A percentile compares a stretch with the other conserved stretches of the same genome.
phyloP scores from a whole-genome alignment of 768 basidiomycete genomes.

The Epithele typhae region DNA sequence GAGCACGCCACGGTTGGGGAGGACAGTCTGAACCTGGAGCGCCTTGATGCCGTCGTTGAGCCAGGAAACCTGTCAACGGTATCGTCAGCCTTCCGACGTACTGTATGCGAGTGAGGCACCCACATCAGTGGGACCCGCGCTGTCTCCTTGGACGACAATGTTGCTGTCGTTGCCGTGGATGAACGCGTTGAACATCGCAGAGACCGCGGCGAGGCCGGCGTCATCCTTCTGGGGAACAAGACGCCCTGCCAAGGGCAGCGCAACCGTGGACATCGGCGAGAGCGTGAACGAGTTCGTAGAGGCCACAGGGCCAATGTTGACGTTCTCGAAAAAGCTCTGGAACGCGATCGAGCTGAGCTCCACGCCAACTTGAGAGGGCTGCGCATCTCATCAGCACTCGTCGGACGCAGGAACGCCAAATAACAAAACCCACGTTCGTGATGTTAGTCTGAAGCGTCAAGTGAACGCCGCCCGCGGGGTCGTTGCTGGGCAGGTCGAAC shows the following conservation, averaged over 20 bases:
- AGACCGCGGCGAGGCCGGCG: conserved; percentile 53
- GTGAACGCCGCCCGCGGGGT: conserved; percentile 68
- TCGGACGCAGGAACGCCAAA: background rate
- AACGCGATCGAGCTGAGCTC: conserved; percentile 58
- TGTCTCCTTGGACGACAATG: conserved; percentile 54
- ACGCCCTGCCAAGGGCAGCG: conserved; percentile 55
- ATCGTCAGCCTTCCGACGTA: background rate
- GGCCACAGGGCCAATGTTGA: conserved; percentile 56
- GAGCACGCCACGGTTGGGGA: conserved; percentile 60
- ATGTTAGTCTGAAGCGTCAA: conserved; percentile 58
- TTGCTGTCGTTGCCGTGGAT: conserved; percentile 61
- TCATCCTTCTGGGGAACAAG: conserved; percentile 55
- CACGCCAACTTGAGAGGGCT: conserved; percentile 77
- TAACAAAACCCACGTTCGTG: conserved; percentile 45
- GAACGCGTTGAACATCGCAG: conserved; percentile 66
- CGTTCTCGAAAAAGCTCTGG: conserved; percentile 47
- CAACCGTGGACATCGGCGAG: conserved; percentile 46
- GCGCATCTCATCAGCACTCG: conserved; percentile 8
- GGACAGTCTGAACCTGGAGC: conserved; percentile 50
- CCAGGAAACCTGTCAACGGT: conserved; percentile 53
- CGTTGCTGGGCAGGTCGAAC: conserved; percentile 68
- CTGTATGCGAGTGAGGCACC: conserved; percentile 13
- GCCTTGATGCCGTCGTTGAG: conserved; percentile 66
- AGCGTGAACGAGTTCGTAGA: conserved; percentile 49
- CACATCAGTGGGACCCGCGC: conserved; percentile 55